These are phyloP conservation scores for Polygonum aviculare DNA, from an alignment of 148 eudicot species.

Conservation along the genomic window DNA sequence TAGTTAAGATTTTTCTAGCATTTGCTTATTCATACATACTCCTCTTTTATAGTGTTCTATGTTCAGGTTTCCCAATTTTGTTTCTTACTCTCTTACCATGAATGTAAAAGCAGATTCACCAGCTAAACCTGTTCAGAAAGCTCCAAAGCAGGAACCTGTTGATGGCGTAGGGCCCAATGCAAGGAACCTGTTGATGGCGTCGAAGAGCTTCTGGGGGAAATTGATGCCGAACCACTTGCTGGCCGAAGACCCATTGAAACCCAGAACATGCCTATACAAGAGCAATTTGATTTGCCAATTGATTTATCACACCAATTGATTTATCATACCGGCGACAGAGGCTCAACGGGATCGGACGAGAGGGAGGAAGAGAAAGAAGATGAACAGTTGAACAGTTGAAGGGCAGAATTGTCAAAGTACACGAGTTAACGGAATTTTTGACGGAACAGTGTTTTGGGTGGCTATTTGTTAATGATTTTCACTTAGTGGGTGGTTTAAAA, in stretches of 20 bases:
- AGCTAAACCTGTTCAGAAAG: not conserved
- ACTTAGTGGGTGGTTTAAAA: no score
- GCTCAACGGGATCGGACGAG: no score
- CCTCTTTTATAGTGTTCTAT: not conserved
- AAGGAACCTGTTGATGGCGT: slow-evolving; percentile 26
- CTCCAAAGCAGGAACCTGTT: not conserved
- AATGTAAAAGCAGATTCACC: not conserved
- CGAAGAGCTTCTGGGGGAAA: slow-evolving; percentile 38
- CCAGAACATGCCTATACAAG: not conserved
- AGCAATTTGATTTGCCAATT: not conserved
- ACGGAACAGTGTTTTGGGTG: no score
- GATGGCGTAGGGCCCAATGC: not conserved
- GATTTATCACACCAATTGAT: slow-evolving; percentile 7
- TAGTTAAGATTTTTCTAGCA: no score
- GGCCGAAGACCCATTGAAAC: not conserved
- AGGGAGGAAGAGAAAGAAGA: no score
- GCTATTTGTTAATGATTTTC: no score
- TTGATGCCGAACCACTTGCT: slow-evolving; percentile 20
- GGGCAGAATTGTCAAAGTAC: no score
- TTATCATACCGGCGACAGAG: no score
- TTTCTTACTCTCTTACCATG: not conserved
- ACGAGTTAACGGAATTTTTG: no score
- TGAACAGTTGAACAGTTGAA: no score
- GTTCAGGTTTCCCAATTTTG: not conserved
- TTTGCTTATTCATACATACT: no score